Evolutionary conservation across 306 rosid genomes (phyloP).

Genomic region (Coriaria nepalensis): DNA sequence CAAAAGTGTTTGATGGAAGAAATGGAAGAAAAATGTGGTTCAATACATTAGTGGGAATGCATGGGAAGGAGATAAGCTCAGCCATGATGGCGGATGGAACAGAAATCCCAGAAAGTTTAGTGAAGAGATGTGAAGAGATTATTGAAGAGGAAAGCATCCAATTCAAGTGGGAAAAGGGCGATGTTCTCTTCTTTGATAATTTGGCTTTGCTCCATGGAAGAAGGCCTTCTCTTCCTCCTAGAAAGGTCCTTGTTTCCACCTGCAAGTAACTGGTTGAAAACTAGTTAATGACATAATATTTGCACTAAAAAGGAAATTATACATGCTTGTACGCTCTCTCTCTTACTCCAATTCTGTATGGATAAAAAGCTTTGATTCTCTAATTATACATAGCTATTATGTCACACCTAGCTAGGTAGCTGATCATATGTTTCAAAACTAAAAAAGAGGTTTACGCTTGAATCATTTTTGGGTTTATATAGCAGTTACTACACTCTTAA

Average conservation of each 20-base stretch:
- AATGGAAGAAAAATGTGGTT: constrained; percentile 80
- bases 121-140: constrained; percentile 63
- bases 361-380: too few species aligned
- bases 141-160: constrained; percentile 89
- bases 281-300: too few species aligned
- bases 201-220: constrained; percentile 77
- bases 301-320: too few species aligned
- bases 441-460: too few species aligned
- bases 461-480: too few species aligned
- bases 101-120: constrained; percentile 42
- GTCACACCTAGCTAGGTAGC: too few species aligned
- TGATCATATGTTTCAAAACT: too few species aligned
- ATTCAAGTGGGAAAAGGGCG: constrained; percentile 83
- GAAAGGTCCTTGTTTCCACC: constrained; percentile 56
- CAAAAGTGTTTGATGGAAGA: constrained; percentile 70
- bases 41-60: constrained; percentile 69
- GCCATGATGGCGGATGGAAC: constrained; percentile 68
- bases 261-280: constrained; percentile 33
- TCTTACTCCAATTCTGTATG: too few species aligned
- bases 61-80: constrained; percentile 67
- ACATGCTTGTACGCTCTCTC: too few species aligned
- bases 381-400: too few species aligned
- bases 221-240: constrained; percentile 85
- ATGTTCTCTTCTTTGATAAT: constrained; percentile 75
- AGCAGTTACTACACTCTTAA: too few species aligned